Evolutionary conservation across 2,329 filamentous ascomycete species (phyloP).

Genomic region (Chalaropsis thielavioides): DNA sequence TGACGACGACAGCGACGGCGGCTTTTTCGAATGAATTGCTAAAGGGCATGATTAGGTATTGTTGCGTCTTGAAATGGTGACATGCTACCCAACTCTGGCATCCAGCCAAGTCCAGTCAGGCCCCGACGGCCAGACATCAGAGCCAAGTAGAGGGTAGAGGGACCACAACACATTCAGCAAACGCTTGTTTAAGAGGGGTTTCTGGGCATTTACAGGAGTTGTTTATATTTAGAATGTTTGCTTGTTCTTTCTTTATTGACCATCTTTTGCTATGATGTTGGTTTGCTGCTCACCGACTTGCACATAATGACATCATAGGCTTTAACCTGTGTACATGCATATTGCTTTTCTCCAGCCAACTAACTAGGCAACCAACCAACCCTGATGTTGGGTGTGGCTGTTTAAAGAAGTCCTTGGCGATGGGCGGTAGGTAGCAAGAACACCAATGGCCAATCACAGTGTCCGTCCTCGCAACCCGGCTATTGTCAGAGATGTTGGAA

Average conservation of each 20-base stretch:
- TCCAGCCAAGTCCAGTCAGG: not conserved
- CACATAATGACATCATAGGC: not conserved
- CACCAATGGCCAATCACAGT: too few species aligned
- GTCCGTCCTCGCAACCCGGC: too few species aligned
- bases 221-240: not conserved
- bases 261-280: not conserved
- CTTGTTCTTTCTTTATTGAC: not conserved
- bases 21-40: constrained; percentile 40
- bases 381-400: too few species aligned
- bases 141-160: not conserved
- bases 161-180: not conserved
- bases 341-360: too few species aligned
- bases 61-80: not conserved
- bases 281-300: not conserved
- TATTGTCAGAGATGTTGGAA: not conserved
- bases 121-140: not conserved
- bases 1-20: constrained; percentile 38
- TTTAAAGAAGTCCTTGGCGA: too few species aligned
- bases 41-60: not conserved
- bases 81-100: not conserved
- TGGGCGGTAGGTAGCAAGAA: too few species aligned
- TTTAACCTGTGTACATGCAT: not conserved
- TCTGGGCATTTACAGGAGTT: constrained; percentile 16
- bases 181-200: not conserved
- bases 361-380: too few species aligned